A percentile compares a stretch with the other conserved stretches of the same genome.
Conservation (phyloP, 1,284 basidiomycete species). For the Trametes hirsuta region DNA sequence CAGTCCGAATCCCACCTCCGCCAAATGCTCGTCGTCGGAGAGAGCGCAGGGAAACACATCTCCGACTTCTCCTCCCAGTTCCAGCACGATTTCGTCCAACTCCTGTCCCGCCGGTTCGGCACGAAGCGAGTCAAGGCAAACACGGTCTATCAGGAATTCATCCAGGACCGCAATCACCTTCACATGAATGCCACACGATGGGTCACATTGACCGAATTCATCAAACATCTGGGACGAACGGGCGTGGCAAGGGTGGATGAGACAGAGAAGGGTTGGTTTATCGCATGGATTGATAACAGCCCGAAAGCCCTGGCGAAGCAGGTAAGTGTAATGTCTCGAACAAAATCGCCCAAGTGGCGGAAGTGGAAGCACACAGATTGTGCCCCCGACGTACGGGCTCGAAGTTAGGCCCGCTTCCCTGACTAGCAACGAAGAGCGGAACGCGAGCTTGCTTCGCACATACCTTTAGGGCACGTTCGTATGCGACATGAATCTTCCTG, state of each 20-base stretch:
- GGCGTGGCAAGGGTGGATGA: constrained; percentile 95
- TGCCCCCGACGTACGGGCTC: no score
- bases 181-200: constrained; percentile 99
- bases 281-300: constrained; percentile 96
- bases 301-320: constrained; percentile 92
- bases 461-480: no score
- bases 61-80: constrained; percentile 89
- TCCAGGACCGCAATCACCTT: constrained; percentile 91
- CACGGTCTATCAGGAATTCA: constrained; percentile 97
- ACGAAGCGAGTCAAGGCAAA: constrained; percentile 95
- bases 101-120: constrained; percentile 89
- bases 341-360: no score
- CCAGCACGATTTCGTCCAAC: constrained; percentile 88
- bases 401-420: no score
- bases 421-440: no score
- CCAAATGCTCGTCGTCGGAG: constrained; percentile 95
- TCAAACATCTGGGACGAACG: constrained; percentile 86
- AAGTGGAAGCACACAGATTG: no score
- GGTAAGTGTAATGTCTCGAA: constrained; percentile 41
- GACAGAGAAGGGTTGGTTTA: constrained; percentile 97
- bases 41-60: constrained; percentile 90
- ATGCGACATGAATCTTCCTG: no score
- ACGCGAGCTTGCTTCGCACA: no score
- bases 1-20: constrained; percentile 89
- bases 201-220: constrained; percentile 95